Evolutionary conservation across 495 filamentous ascomycete genomes (phyloP).

Genomic region (Acidomyces sp.): DNA sequence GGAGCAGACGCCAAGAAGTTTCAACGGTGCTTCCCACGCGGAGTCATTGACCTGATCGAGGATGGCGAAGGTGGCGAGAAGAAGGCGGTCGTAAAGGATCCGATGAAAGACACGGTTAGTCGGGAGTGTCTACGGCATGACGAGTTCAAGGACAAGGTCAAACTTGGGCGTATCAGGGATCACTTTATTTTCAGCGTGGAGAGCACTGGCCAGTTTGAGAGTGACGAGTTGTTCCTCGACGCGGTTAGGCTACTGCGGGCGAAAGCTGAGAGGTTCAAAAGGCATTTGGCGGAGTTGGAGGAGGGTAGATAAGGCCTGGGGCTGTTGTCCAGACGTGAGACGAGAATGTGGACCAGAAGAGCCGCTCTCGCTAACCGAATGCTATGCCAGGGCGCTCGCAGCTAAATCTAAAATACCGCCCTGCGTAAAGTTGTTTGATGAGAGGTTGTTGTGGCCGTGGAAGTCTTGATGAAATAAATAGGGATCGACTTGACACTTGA

Average conservation of each 20-base stretch:
- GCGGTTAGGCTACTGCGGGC: conserved; percentile 69
- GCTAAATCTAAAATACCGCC: too few relatives aligned
- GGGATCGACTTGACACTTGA: too few relatives aligned
- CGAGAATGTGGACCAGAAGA: too few relatives aligned
- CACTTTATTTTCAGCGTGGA: conserved; percentile 97
- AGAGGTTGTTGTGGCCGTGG: too few relatives aligned
- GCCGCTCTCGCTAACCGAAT: too few relatives aligned
- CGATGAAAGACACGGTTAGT: conserved; percentile 82
- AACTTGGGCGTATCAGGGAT: conserved; percentile 75
- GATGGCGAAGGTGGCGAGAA: conserved; percentile 54
- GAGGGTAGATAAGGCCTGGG: conserved; percentile 31
- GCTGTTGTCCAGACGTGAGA: too few relatives aligned
- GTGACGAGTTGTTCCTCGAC: conserved; percentile 82
- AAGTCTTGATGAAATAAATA: too few relatives aligned
- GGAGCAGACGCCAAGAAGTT: conserved; percentile 84
- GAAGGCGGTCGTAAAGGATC: conserved; percentile 74
- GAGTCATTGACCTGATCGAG: conserved; percentile 69
- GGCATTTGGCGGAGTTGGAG: conserved; percentile 43
- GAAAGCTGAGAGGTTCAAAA: conserved; percentile 56
- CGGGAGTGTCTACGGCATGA: conserved; percentile 81
- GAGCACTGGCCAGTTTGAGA: conserved; percentile 85
- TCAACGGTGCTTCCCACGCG: conserved; percentile 72
- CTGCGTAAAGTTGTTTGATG: too few relatives aligned
- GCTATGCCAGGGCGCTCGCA: too few relatives aligned
- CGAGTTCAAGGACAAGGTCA: conserved; percentile 91